These are phyloP conservation scores for Penicillium nordicum DNA, from an alignment of 2,329 filamentous ascomycete species.

Conservation along the genomic window DNA sequence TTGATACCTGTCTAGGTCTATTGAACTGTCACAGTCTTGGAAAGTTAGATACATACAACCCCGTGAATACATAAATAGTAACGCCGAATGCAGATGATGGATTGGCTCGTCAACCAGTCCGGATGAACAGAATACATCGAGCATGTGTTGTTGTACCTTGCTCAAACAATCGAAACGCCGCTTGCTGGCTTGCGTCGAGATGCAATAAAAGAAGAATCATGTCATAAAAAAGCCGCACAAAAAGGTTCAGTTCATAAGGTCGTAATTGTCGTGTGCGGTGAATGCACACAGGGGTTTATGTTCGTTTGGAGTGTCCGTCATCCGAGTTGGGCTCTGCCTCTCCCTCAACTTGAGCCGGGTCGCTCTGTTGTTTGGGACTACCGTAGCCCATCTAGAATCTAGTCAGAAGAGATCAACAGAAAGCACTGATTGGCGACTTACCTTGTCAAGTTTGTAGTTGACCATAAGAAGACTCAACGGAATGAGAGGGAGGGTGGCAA, in stretches of 20 bases:
- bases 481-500: constrained; percentile 56
- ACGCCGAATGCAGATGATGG: neutral
- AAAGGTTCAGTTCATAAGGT: constrained; percentile 6
- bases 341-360: constrained; percentile 9
- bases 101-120: neutral
- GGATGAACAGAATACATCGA: neutral
- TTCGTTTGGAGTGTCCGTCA: constrained; percentile 26
- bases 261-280: constrained; percentile 6
- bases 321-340: constrained; percentile 18
- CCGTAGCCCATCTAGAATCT: constrained; percentile 27
- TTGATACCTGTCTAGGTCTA: neutral
- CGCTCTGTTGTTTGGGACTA: constrained; percentile 13
- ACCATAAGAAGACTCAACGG: constrained; percentile 55
- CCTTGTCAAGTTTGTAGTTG: constrained; percentile 57
- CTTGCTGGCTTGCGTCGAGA: constrained; percentile 10
- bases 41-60: neutral
- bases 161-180: constrained; percentile 1
- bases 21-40: neutral
- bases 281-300: constrained; percentile 13
- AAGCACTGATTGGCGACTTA: constrained; percentile 15
- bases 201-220: constrained; percentile 5
- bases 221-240: neutral
- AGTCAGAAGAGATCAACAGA: constrained; percentile 4
- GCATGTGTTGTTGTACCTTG: neutral
- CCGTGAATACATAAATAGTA: neutral